These are phyloP conservation scores for Lodderomyces metapsilosis DNA, from an alignment of 1,139 yeast species.

Conservation along the genomic window DNA sequence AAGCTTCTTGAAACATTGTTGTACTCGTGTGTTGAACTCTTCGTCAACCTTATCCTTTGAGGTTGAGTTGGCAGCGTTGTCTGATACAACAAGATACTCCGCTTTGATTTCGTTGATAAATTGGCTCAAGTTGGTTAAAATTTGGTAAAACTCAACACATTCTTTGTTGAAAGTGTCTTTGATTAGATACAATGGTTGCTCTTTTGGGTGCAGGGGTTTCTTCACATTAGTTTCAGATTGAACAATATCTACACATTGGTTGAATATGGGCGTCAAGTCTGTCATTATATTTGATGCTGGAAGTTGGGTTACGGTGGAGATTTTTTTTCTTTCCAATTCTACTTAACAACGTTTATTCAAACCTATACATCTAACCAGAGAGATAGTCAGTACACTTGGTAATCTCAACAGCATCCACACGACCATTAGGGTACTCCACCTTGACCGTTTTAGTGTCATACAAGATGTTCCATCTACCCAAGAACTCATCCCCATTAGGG, in stretches of 20 bases:
- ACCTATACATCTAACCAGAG: conserved; percentile 20
- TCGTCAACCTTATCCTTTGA: conserved; percentile 58
- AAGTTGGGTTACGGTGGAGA: neutral
- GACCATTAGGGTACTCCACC: conserved; percentile 12
- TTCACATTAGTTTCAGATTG: conserved; percentile 25
- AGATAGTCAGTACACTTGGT: conserved; percentile 27
- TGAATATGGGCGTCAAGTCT: conserved; percentile 52
- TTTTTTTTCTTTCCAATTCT: neutral
- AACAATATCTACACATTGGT: conserved; percentile 47
- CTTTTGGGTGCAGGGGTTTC: neutral
- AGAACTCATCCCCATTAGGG: conserved; percentile 25
- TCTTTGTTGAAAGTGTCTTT: conserved; percentile 56
- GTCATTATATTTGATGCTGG: conserved; percentile 33
- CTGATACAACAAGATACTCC: conserved; percentile 42
- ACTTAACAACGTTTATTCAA: too few relatives aligned
- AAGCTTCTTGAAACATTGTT: conserved; percentile 49
- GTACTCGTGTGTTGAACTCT: conserved; percentile 51
- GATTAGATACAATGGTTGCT: conserved; percentile 19
- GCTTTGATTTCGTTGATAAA: conserved; percentile 42
- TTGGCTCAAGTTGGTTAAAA: conserved; percentile 36
- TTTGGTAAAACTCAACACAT: conserved; percentile 42
- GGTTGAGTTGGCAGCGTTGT: conserved; percentile 23
- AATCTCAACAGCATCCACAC: conserved; percentile 31
- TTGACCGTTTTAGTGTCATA: conserved; percentile 32
- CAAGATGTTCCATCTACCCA: conserved; percentile 46